These are phyloP conservation scores for Citrullus colocynthis DNA, from an alignment of 306 rosid genomes.

Conservation along the genomic window DNA sequence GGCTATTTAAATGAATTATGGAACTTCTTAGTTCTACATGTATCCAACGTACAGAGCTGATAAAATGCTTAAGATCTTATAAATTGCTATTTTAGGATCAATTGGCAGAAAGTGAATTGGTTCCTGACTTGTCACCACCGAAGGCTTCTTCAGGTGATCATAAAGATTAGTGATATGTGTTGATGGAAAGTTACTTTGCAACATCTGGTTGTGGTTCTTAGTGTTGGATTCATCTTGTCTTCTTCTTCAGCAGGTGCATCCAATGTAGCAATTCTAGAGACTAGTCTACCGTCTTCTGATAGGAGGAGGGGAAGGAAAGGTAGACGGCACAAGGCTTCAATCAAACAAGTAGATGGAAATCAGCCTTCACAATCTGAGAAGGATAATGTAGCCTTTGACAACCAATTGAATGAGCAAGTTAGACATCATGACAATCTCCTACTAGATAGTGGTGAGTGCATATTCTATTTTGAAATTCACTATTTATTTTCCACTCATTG, in stretches of 20 bases:
- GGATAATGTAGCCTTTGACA: slow-evolving; percentile 28
- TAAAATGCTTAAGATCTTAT: slow-evolving; percentile 4
- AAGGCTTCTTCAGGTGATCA: slow-evolving; percentile 24
- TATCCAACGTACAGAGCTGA: background rate
- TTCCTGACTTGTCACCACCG: slow-evolving; percentile 27
- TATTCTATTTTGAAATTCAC: background rate
- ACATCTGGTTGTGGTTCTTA: background rate
- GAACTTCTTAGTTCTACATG: background rate
- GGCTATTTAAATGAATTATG: slow-evolving; percentile 2
- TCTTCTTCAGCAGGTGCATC: slow-evolving; percentile 31
- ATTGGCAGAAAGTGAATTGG: slow-evolving; percentile 29
- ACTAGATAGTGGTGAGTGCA: slow-evolving; percentile 34
- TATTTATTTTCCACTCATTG: background rate
- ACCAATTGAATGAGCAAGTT: slow-evolving; percentile 28
- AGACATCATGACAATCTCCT: slow-evolving; percentile 24
- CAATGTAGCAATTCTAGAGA: slow-evolving; percentile 42
- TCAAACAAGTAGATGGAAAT: slow-evolving; percentile 43
- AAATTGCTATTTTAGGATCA: slow-evolving; percentile 38
- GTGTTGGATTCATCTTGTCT: slow-evolving; percentile 13
- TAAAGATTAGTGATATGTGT: slow-evolving; percentile 16
- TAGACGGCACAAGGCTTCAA: slow-evolving; percentile 49
- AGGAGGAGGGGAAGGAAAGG: slow-evolving; percentile 52
- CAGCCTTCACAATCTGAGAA: slow-evolving; percentile 23
- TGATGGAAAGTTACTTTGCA: slow-evolving; percentile 18
- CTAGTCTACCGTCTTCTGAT: slow-evolving; percentile 42